Percentiles rank a stretch among this genome's conserved stretches.
Evolutionary conservation across 192 early-diverging fungal species (phyloP).

Genomic region (Backusella westeae): DNA sequence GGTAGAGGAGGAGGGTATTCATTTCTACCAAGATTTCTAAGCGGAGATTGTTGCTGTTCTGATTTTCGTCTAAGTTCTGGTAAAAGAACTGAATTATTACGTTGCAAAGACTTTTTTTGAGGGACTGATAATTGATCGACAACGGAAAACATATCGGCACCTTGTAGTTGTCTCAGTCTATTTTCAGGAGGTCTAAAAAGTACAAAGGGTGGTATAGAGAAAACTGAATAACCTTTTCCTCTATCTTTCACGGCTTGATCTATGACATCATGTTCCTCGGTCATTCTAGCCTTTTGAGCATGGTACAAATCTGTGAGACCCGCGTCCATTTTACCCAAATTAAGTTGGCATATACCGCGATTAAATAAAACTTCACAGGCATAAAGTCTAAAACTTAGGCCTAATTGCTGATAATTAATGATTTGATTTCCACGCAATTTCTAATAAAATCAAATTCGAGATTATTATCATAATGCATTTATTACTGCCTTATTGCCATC

Average conservation of each 20-base stretch:
- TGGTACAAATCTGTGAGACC: slow-evolving; percentile 72
- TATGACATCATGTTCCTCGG: slow-evolving; percentile 67
- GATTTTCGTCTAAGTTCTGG: slow-evolving; percentile 1
- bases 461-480: neutral
- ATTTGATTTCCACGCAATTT: slow-evolving; percentile 78
- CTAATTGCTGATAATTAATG: slow-evolving; percentile 95
- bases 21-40: neutral
- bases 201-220: slow-evolving; percentile 72
- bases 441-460: slow-evolving; percentile 32
- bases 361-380: slow-evolving; percentile 91
- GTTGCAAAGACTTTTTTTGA: slow-evolving; percentile 16
- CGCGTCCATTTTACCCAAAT: slow-evolving; percentile 65
- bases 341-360: slow-evolving; percentile 79
- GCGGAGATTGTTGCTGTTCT: neutral
- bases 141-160: slow-evolving; percentile 65
- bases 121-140: slow-evolving; percentile 41
- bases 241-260: slow-evolving; percentile 59
- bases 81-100: slow-evolving; percentile 31
- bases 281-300: slow-evolving; percentile 57
- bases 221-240: slow-evolving; percentile 65
- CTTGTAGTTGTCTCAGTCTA: slow-evolving; percentile 53
- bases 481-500: neutral
- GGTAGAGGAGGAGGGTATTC: neutral
- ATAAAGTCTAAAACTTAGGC: slow-evolving; percentile 86
- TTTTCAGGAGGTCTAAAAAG: slow-evolving; percentile 81